Evolutionary conservation across 495 filamentous ascomycete species (phyloP).

Genomic region (Tuber microsphaerosporum): DNA sequence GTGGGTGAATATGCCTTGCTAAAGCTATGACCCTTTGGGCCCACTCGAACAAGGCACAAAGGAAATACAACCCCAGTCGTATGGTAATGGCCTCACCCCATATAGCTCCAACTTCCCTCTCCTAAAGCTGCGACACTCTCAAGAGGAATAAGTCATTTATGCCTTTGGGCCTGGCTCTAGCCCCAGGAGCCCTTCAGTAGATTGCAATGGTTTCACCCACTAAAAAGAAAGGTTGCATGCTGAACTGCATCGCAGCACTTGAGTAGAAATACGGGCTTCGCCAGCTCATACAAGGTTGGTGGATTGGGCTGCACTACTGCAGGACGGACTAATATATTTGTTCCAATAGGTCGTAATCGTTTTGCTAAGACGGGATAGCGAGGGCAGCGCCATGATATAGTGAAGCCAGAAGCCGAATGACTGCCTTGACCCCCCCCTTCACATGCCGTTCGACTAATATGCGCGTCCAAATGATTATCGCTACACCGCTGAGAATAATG

Average conservation of each 20-base stretch:
- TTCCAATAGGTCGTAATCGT: background rate
- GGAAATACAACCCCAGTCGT: background rate
- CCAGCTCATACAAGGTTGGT: background rate
- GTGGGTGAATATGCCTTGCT: background rate
- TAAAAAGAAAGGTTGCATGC: background rate
- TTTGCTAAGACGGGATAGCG: background rate
- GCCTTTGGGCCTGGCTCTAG: background rate
- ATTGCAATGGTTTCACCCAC: background rate
- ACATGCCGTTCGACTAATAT: background rate
- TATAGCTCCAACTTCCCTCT: background rate
- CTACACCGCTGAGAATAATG: background rate
- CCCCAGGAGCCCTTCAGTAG: background rate
- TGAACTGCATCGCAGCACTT: background rate
- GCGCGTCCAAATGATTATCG: background rate
- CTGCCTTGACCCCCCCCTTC: background rate
- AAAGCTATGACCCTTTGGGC: background rate
- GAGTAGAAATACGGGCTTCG: background rate
- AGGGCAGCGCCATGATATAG: background rate
- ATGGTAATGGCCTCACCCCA: background rate
- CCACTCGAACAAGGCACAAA: background rate
- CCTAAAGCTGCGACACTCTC: background rate
- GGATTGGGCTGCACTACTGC: background rate
- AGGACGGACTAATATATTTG: background rate
- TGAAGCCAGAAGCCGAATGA: background rate
- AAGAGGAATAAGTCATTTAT: background rate